Evolutionary conservation across 495 filamentous ascomycete genomes (phyloP), one percentile per base, ranked within the genome.

Genomic region (Lindgomyces ingoldianus): DNA sequence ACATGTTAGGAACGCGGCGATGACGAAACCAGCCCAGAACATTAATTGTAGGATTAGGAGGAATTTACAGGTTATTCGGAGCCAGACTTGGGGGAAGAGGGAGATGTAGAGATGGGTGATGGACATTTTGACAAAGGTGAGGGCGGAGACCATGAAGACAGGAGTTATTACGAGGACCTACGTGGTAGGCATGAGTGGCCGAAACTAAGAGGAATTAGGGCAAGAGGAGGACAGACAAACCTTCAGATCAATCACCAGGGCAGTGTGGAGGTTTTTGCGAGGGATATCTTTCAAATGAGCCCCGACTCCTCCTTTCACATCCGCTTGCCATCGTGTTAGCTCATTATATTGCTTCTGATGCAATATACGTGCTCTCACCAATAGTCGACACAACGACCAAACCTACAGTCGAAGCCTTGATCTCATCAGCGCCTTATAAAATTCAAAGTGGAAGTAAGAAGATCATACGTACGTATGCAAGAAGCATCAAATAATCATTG

Each of bases 101-200:
- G 3, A 21, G 21, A 45, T 57, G 39, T 57, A 57, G 53, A 57
- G 45, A 24, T 57, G 53, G 16, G 53, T 44, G 29, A 57, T 57
- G 2, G 33, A 44, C 16, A 57, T 27, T n/a, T 57, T 57, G 12
- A 36, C 33, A 19, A 57, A 33, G 30, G 26, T 22, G 3, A 36
- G 24, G 30, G 53, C 21, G 9, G 33, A 22, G 12, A 45, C 27
- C 1, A 42, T 3, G 39, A 57, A 27, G n/a, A 57, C n/a, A 22
- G 53, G 19, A 24, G 25, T 27, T 11, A 57, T 18, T n/a, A 57
- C 1, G 3, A 25, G n/a, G n/a, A 57, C 16, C 53, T 57, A 26
- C 1, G 39, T 27, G 16, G 19, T 21, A 3, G 10, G 12, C 24
- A 8, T 24, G 12, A 18, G 8, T 48, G 19, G 21, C 9, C 36